Conservation (phyloP, 371 early-diverging fungal species). For the Nematocida ironsii region DNA sequence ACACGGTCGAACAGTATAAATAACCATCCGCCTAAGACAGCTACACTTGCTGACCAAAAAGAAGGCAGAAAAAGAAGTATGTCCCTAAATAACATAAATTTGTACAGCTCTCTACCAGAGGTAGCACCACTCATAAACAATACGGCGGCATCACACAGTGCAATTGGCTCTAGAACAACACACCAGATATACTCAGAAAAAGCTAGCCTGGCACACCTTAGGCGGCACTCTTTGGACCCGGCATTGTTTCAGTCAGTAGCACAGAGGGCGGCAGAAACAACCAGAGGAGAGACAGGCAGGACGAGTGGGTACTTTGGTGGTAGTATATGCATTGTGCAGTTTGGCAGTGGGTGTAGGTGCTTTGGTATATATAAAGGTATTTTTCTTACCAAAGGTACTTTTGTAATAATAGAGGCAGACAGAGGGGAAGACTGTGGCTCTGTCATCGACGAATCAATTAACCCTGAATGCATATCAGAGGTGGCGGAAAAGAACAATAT, state of each 20-base stretch:
- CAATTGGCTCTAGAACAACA: not conserved
- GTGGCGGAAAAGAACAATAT: constrained; percentile 58
- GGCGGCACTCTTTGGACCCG: constrained; percentile 53
- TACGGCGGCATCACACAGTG: not conserved
- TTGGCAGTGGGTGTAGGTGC: constrained; percentile 62
- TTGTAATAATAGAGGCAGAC: constrained; percentile 70
- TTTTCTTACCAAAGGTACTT: constrained; percentile 44
- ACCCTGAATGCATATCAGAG: constrained; percentile 55
- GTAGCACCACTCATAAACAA: not conserved
- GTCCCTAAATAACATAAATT: constrained; percentile 30
- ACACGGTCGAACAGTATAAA: constrained; percentile 44
- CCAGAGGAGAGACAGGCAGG: not conserved
- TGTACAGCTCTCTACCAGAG: not conserved
- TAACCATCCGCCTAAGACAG: not conserved
- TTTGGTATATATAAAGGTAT: constrained; percentile 52
- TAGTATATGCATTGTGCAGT: constrained; percentile 67
- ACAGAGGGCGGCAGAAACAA: not conserved
- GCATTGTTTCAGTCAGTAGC: constrained; percentile 6
- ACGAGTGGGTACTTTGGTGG: not conserved
- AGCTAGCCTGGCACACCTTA: constrained; percentile 6
- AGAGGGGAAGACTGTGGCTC: constrained; percentile 70
- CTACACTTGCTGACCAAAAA: not conserved
- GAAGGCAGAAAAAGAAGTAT: constrained; percentile 52
- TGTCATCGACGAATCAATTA: constrained; percentile 37
- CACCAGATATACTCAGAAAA: constrained; percentile 25